phyloP scores from a whole-genome alignment of 2,329 filamentous ascomycete genomes.

The Pseudogymnoascus sp. region DNA sequence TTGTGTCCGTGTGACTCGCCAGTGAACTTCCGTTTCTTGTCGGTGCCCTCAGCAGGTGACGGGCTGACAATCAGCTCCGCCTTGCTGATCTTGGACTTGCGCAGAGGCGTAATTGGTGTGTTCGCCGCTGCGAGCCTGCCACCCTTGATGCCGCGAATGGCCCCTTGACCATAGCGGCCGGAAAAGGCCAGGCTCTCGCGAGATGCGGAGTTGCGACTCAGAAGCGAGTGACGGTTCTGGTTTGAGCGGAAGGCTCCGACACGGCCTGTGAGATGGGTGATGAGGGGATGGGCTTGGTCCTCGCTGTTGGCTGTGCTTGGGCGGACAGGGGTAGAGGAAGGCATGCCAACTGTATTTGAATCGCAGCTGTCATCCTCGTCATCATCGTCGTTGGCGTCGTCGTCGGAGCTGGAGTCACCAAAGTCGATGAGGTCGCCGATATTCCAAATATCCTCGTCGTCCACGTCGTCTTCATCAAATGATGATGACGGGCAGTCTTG shows the following conservation, averaged over 20 bases:
- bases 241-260: conserved; percentile 71
- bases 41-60: conserved; percentile 14
- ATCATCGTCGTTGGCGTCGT: conserved; percentile 46
- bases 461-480: conserved; percentile 47
- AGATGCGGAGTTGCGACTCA: conserved; percentile 48
- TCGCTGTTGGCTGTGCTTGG: conserved; percentile 42
- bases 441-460: conserved; percentile 56
- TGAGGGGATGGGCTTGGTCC: conserved; percentile 41
- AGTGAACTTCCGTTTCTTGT: conserved; percentile 25
- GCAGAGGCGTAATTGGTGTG: conserved; percentile 59
- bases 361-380: conserved; percentile 36
- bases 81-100: conserved; percentile 32
- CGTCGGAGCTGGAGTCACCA: conserved; percentile 51
- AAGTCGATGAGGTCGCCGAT: conserved; percentile 68
- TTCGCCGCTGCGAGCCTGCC: conserved; percentile 59
- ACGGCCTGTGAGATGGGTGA: conserved; percentile 60
- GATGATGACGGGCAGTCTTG: conserved; percentile 44
- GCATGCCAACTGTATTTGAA: conserved; percentile 36
- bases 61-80: conserved; percentile 18
- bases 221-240: conserved; percentile 42
- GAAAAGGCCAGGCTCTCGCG: conserved; percentile 56
- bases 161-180: conserved; percentile 50
- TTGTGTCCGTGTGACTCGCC: conserved; percentile 22
- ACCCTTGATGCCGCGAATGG: conserved; percentile 54
- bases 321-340: conserved; percentile 44